These are phyloP conservation scores for Cercospora canescens DNA, from an alignment of 2,329 filamentous ascomycete genomes.

Conservation along the genomic window DNA sequence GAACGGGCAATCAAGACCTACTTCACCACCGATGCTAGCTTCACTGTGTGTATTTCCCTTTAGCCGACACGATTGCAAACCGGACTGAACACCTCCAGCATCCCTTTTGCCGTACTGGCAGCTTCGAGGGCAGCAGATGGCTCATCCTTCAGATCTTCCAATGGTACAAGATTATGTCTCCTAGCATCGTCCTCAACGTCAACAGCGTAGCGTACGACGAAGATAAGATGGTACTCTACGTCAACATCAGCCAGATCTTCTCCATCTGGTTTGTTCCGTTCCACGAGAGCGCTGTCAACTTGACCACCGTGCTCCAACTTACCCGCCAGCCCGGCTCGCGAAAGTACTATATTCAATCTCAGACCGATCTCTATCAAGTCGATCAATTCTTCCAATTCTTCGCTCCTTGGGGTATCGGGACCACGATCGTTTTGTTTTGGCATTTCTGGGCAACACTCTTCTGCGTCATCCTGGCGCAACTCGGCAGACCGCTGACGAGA, in stretches of 20 bases:
- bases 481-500: conserved; percentile 51
- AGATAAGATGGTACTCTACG: conserved; percentile 66
- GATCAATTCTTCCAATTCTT: conserved; percentile 76
- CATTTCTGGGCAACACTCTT: conserved; percentile 64
- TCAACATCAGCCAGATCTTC: conserved; percentile 73
- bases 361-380: conserved; percentile 81
- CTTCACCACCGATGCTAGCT: conserved; percentile 71
- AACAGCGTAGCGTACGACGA: conserved; percentile 71
- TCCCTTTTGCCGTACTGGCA: conserved; percentile 70
- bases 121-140: conserved; percentile 63
- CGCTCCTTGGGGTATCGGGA: conserved; percentile 54
- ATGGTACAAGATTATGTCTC: conserved; percentile 76
- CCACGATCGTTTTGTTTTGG: conserved; percentile 56
- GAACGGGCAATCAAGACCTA: conserved; percentile 65
- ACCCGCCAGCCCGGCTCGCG: conserved; percentile 17
- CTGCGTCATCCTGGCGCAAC: conserved; percentile 61
- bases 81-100: conserved; percentile 45
- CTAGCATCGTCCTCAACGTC: conserved; percentile 67
- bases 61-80: too few relatives aligned
- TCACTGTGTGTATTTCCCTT: conserved; percentile 46
- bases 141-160: conserved; percentile 70
- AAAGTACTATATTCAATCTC: conserved; percentile 70
- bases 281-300: conserved; percentile 56
- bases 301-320: conserved; percentile 37
- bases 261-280: conserved; percentile 76